Conservation (phyloP, 1,284 basidiomycete species). For the Microbotryum intermedium region DNA sequence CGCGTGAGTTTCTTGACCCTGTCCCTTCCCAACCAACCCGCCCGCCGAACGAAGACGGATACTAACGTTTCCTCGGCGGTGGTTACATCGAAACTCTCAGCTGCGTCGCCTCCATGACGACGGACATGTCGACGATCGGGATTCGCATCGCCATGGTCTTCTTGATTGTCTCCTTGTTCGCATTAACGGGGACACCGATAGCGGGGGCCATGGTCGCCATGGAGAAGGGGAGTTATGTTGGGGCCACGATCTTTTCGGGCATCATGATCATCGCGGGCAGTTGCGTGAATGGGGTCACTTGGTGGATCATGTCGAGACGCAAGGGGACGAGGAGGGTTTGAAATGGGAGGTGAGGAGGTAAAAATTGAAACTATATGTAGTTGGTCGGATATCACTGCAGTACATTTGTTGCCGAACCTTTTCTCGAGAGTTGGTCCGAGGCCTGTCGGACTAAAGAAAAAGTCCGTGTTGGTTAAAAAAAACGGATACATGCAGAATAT, state of each 20-base stretch:
- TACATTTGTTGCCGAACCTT: too few relatives aligned
- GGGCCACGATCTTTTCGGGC: constrained; percentile 32
- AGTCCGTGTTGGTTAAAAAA: background rate
- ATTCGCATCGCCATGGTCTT: constrained; percentile 31
- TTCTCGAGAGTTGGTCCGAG: too few relatives aligned
- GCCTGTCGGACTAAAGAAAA: too few relatives aligned
- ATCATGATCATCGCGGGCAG: constrained; percentile 29
- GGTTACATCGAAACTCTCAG: background rate
- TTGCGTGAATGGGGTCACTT: constrained; percentile 14
- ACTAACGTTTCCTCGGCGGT: too few relatives aligned
- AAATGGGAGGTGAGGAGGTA: too few relatives aligned
- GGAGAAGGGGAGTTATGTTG: constrained; percentile 31
- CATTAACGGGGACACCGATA: constrained; percentile 38
- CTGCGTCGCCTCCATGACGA: constrained; percentile 12
- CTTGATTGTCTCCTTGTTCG: constrained; percentile 33
- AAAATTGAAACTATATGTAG: too few relatives aligned
- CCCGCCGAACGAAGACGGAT: too few relatives aligned
- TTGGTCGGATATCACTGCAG: background rate
- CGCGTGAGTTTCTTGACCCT: constrained; percentile 4
- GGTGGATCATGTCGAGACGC: constrained; percentile 15
- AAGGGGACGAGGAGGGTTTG: constrained; percentile 35
- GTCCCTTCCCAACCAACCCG: too few relatives aligned
- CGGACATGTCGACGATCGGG: constrained; percentile 20
- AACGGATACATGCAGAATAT: too few relatives aligned
- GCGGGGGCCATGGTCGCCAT: constrained; percentile 36